phyloP scores from a whole-genome alignment of 2,329 filamentous ascomycete species.

The Phaeophleospora eucalypticola region DNA sequence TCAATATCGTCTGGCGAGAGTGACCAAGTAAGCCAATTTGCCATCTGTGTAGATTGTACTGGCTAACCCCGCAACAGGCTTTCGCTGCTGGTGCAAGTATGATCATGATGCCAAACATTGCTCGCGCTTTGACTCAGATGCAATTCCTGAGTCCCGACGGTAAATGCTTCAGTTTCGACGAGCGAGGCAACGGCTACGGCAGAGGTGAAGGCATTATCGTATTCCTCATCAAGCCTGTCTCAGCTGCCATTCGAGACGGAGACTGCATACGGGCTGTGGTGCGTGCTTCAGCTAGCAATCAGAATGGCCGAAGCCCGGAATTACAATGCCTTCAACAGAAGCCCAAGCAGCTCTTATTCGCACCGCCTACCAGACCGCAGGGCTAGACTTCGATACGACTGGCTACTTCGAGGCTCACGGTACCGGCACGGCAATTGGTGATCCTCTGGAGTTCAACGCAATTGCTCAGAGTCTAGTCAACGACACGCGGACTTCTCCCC shows the following conservation, averaged over 20 bases:
- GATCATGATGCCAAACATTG: slow-evolving; percentile 14
- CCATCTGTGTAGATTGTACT: background rate
- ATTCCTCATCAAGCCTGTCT: slow-evolving; percentile 39
- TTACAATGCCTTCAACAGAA: slow-evolving; percentile 26
- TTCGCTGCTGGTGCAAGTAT: slow-evolving; percentile 21
- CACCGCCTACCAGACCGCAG: slow-evolving; percentile 1
- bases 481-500: background rate
- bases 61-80: background rate
- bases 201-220: slow-evolving; percentile 51
- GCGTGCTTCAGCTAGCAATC: slow-evolving; percentile 26
- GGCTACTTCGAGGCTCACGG: slow-evolving; percentile 16
- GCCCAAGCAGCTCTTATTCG: slow-evolving; percentile 2
- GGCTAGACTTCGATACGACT: slow-evolving; percentile 10
- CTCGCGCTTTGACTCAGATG: slow-evolving; percentile 4
- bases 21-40: background rate
- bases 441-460: slow-evolving; percentile 4
- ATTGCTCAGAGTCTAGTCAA: slow-evolving; percentile 3
- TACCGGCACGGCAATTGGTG: slow-evolving; percentile 6
- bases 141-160: slow-evolving; percentile 33
- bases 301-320: slow-evolving; percentile 33
- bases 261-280: slow-evolving; percentile 19
- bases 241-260: slow-evolving; percentile 14
- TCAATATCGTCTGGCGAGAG: background rate
- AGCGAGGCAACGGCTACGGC: slow-evolving; percentile 46
- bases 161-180: slow-evolving; percentile 26